These are phyloP conservation scores for Wickerhamiella brachini DNA, from an alignment of 805 yeast species.

Conservation along the genomic window DNA sequence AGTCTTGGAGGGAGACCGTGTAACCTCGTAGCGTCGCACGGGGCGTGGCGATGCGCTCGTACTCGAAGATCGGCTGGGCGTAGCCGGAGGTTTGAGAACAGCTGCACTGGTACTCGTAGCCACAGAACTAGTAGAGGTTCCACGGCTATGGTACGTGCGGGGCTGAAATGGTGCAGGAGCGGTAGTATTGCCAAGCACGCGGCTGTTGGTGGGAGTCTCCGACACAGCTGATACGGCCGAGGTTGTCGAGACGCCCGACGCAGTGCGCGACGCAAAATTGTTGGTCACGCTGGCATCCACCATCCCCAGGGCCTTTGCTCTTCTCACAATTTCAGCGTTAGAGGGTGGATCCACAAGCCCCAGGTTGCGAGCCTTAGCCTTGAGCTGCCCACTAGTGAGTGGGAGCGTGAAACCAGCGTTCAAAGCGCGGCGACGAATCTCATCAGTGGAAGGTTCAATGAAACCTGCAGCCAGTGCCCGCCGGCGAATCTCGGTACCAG, in stretches of 20 bases:
- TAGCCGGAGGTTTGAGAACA: neutral
- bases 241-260: neutral
- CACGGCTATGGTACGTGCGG: neutral
- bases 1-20: constrained; percentile 1
- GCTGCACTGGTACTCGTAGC: neutral
- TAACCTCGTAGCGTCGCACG: constrained; percentile 4
- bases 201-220: neutral
- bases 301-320: constrained; percentile 16
- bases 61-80: constrained; percentile 4
- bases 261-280: neutral
- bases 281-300: neutral
- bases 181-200: neutral
- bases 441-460: constrained; percentile 7
- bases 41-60: neutral
- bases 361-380: constrained; percentile 1
- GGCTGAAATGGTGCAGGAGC: neutral
- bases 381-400: neutral
- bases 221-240: neutral
- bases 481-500: constrained; percentile 1
- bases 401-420: constrained; percentile 15
- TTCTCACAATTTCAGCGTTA: constrained; percentile 5
- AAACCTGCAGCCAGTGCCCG: constrained; percentile 13
- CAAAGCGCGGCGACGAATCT: constrained; percentile 4
- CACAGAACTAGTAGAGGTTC: neutral
- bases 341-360: constrained; percentile 8